Evolutionary conservation across 106 monocot genomes (phyloP), one percentile per base, ranked within the genome.

Genomic region (Phalaenopsis equestris): DNA sequence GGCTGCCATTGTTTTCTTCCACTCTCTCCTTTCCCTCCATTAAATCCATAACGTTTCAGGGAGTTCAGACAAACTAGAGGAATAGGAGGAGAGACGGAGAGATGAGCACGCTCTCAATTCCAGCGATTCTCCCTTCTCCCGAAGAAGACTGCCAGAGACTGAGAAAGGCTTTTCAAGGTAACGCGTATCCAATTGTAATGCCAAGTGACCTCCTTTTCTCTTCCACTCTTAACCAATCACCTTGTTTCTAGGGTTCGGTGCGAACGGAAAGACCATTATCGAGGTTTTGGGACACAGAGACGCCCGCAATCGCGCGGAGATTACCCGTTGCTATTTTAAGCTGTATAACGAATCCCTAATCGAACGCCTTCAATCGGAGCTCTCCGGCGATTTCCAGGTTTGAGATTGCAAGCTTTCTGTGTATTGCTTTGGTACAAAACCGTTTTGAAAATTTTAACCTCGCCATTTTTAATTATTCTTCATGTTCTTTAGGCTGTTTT

Each of bases 331-430:
- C 19, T 93, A 90, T 36, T 78, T 46, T 7, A 41, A 55, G 8
- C 83, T 93, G 45, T 88, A 88, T 58, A 72, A 79, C 37, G 83
- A 90, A 68, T 43, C 92, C 52, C 92, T 93, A 76, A 24, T 88
- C 70, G 79, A 88, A 36, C 75, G 84, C 37, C 92, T 93, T 80
- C 70, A 75, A 57, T 88, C 90, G 30, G 92, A 93, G 84, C 88
- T 93, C 74, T 90, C 92, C 77, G 88, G 90, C 24, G 85, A 93
- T 75, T 93, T 93, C 83, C 43, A 79, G 86, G 92, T 93, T 86
- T 12, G 3, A 52, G 14, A 14, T 52, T 52, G 52, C 52, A 52
- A 52, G 14, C 12, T 52, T 52, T 52, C 12, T 12, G 52, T 52
- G 10, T 52, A 52, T 52, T 52, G 10, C 0, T 12, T 12, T 52